Conservation (phyloP, 441 rosid species). For the Corymbia citriodora region DNA sequence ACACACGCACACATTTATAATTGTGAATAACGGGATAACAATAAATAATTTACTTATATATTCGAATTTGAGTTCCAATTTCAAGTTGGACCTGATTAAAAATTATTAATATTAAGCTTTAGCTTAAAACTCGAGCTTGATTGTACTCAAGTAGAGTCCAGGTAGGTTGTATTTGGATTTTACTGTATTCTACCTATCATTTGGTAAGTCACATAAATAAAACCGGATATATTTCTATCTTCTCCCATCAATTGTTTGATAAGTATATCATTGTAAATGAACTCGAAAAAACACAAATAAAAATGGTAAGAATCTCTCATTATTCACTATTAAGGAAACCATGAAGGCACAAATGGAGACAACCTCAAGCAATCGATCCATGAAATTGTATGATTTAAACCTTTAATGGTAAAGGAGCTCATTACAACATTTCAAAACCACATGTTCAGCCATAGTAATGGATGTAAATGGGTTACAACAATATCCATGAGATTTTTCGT, state of each 20-base stretch:
- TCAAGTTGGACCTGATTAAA: neutral
- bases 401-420: neutral
- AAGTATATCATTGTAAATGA: neutral
- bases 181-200: accelerated
- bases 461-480: neutral
- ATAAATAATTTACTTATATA: too few relatives aligned
- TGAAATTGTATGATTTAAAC: neutral
- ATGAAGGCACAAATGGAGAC: neutral
- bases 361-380: neutral
- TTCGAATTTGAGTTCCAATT: neutral
- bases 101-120: neutral
- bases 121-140: neutral
- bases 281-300: neutral
- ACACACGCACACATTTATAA: too few relatives aligned
- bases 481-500: neutral
- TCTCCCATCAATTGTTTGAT: neutral
- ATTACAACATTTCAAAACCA: neutral
- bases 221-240: neutral
- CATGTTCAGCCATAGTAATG: neutral
- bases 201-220: neutral
- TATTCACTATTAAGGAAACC: neutral
- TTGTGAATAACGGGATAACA: too few relatives aligned
- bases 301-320: too few relatives aligned
- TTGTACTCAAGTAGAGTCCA: neutral
- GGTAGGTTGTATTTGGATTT: neutral